A percentile compares a stretch with the other conserved stretches of the same genome.
These are phyloP conservation scores for Linderniella brevidens DNA, from an alignment of 257 asterid species.

Conservation along the genomic window DNA sequence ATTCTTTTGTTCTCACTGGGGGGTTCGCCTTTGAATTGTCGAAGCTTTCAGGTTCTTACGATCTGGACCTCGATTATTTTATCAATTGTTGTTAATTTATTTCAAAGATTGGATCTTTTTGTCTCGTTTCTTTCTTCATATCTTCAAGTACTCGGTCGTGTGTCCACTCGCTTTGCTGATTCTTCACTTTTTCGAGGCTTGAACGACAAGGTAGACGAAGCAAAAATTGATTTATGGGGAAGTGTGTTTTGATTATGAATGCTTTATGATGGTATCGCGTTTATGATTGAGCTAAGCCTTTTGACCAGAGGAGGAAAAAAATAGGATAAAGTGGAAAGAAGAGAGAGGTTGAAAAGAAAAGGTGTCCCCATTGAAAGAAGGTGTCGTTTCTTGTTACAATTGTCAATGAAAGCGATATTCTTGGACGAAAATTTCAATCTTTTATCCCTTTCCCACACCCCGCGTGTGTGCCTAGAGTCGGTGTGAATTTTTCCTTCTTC, in stretches of 20 bases:
- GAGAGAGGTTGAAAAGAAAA: conserved; percentile 10
- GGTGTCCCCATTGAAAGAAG: conserved; percentile 20
- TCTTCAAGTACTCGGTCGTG: background rate
- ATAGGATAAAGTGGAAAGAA: conserved; percentile 28
- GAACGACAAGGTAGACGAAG: conserved; percentile 15
- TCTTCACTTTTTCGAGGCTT: conserved; percentile 20
- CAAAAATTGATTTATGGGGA: conserved; percentile 17
- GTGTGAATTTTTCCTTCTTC: conserved; percentile 16
- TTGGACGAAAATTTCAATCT: conserved; percentile 16
- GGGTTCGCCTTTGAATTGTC: conserved; percentile 11
- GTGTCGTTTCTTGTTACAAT: conserved; percentile 29
- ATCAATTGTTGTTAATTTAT: conserved; percentile 10
- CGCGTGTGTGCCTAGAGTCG: conserved; percentile 10
- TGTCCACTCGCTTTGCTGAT: conserved; percentile 8
- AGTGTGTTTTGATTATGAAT: conserved; percentile 22
- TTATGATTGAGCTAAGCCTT: conserved; percentile 35
- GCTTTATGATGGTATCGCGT: conserved; percentile 23
- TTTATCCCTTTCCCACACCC: conserved; percentile 16
- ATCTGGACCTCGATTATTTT: conserved; percentile 15
- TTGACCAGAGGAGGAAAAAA: conserved; percentile 32
- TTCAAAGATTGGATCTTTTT: conserved; percentile 11
- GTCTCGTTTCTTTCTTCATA: conserved; percentile 10
- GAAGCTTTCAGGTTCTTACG: conserved; percentile 14
- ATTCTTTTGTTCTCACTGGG: conserved; percentile 6
- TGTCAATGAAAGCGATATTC: conserved; percentile 37